Evolutionary conservation across 495 filamentous ascomycete species (phyloP), one percentile per base, ranked within the genome.

Genomic region (Penicillium herquei): DNA sequence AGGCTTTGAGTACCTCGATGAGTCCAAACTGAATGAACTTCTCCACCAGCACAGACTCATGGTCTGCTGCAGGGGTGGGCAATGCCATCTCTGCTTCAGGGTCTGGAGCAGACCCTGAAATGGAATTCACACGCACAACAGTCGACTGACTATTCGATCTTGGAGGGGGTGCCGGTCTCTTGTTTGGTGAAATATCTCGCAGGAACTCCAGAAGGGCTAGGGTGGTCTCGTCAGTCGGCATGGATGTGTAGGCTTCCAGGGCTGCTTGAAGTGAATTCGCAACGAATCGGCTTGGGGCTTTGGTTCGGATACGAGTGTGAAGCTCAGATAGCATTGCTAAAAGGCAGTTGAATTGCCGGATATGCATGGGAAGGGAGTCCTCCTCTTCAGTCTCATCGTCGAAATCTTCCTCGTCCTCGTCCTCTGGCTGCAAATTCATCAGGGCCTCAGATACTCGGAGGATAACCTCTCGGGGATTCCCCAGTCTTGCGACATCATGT

Each of bases 401-500:
- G 11, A 82, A 75, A 43, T 51, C 21, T 35, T 82, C 78, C 2
- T 78, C 76, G 10, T 82, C 76, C 2, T 82, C 70, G 26, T 87
- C 76, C 33, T 77, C 79, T 6, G 76, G 68, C 30, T 83, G 81
- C 47, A 89, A 71, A 34, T 77, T 62, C 60, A 86, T 75, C 52
- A 94, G 72, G 7, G 82, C 81, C 63, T 96, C 90, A 33, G 90
- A 87, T 7, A 92, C 84, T 54, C 95, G 94, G 55, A 98, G 76
- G 39, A 96, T 88, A 37, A 97, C 94, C 66, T 98, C 94, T 50
- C 94, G 78, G 0, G 94, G 95, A 62, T 98, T 98, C 18, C 94
- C 94, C 47, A 92, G 73, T 9, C 86, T 78, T 16, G 95, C 93
- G 12, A 89, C 80, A 69, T 86, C 80, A 49, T 89, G 84, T 1